Evolutionary conservation across 202 grass and related monocot species (phyloP).

Genomic region (Bolboschoenoplectus hybrid): DNA sequence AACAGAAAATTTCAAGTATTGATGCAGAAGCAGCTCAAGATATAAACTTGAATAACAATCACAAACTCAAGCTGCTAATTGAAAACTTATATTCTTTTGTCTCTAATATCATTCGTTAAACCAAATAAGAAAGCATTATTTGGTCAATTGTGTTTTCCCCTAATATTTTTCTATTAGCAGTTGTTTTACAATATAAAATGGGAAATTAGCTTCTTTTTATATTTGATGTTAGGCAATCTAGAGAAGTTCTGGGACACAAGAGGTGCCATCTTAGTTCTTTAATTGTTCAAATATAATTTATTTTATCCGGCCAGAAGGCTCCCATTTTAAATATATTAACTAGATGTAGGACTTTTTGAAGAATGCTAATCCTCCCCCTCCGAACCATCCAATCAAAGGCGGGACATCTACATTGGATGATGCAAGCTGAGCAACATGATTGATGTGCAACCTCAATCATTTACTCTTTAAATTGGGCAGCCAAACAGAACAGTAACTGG

Average conservation of each 20-base stretch:
- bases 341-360: background rate
- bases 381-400: background rate
- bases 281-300: background rate
- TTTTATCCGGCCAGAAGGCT: background rate
- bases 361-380: background rate
- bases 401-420: background rate
- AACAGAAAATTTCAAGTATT: background rate
- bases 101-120: background rate
- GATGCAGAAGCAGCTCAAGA: background rate
- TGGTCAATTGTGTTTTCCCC: background rate
- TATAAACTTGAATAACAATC: conserved; percentile 2
- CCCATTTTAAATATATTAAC: background rate
- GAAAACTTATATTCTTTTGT: background rate
- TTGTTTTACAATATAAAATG: background rate
- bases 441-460: conserved; percentile 15
- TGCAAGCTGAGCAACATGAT: conserved; percentile 22
- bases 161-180: background rate
- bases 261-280: too few relatives aligned
- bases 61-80: background rate
- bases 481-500: background rate
- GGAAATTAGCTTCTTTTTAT: too few relatives aligned
- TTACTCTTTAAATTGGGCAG: background rate
- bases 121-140: background rate
- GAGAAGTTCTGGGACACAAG: too few relatives aligned
- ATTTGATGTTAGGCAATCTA: too few relatives aligned